Percentiles rank a stretch among this genome's conserved stretches.
These are phyloP conservation scores for Apiotrichum montevideense DNA, from an alignment of 1,284 basidiomycete genomes.

Conservation along the genomic window DNA sequence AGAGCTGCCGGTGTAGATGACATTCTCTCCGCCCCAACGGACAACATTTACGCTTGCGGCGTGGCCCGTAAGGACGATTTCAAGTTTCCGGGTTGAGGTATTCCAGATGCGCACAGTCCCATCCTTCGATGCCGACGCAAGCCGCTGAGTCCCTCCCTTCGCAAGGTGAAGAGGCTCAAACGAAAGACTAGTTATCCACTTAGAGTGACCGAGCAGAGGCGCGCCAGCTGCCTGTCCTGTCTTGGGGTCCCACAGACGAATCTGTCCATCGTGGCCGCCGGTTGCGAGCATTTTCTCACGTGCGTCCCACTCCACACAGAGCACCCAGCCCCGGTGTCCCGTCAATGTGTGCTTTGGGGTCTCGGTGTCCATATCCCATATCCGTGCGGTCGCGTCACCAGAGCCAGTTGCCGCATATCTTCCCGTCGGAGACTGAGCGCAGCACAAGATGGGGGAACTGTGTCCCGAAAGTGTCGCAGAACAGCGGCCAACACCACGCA, in stretches of 20 bases:
- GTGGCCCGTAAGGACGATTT: conserved; percentile 88
- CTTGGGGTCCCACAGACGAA: conserved; percentile 83
- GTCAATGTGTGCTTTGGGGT: conserved; percentile 78
- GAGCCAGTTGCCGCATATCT: conserved; percentile 86
- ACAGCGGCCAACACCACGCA: conserved; percentile 86
- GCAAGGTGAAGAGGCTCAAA: conserved; percentile 90
- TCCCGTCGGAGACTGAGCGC: conserved; percentile 90
- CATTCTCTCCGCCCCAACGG: conserved; percentile 86
- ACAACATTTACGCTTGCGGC: conserved; percentile 92
- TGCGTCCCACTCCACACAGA: conserved; percentile 96
- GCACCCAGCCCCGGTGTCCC: conserved; percentile 91
- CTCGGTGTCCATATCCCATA: conserved; percentile 95
- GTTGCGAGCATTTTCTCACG: conserved; percentile 84
- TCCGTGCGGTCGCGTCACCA: conserved; percentile 83
- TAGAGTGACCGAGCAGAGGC: conserved; percentile 82
- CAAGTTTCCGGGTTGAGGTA: conserved; percentile 61
- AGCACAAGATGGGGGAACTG: conserved; percentile 87
- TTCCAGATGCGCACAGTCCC: conserved; percentile 93
- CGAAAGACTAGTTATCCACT: conserved; percentile 94
- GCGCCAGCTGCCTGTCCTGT: conserved; percentile 77
- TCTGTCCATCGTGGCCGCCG: conserved; percentile 83
- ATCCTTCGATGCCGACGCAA: conserved; percentile 94
- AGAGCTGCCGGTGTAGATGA: conserved; percentile 88
- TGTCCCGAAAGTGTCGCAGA: conserved; percentile 86
- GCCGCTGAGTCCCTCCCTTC: conserved; percentile 60